Percentiles rank a stretch among this genome's conserved stretches.
phyloP scores from a whole-genome alignment of 2,329 filamentous ascomycete genomes.

The Rhexocercosporidium sp. region DNA sequence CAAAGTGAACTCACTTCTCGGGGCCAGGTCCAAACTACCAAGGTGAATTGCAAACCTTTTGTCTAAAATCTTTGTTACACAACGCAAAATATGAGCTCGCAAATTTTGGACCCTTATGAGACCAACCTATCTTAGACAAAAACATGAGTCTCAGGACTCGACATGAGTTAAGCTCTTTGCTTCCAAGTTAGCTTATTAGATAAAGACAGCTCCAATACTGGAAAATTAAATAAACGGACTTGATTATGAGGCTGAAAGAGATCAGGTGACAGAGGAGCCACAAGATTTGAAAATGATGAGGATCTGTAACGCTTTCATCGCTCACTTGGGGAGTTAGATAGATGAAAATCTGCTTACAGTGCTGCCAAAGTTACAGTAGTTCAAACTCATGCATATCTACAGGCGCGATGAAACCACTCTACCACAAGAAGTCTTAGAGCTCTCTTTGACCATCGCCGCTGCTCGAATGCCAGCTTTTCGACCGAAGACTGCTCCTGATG shows the following conservation, averaged over 20 bases:
- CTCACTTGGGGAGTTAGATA: too few species aligned
- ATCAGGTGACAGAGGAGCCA: too few species aligned
- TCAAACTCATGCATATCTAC: background rate
- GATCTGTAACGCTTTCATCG: too few species aligned
- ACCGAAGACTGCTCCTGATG: conserved; percentile 60
- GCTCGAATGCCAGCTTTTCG: conserved; percentile 44
- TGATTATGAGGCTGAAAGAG: too few species aligned
- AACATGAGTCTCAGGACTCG: background rate
- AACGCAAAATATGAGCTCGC: background rate
- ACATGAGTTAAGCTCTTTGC: background rate
- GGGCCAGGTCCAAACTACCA: too few species aligned
- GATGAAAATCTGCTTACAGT: too few species aligned
- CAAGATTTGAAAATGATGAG: too few species aligned
- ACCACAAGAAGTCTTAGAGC: background rate
- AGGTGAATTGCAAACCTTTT: background rate
- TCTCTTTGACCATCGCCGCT: background rate
- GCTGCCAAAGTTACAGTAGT: too few species aligned
- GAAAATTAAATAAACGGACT: too few species aligned
- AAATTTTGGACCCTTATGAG: background rate
- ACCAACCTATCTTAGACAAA: background rate
- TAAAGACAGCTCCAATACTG: too few species aligned
- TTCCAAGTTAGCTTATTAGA: too few species aligned
- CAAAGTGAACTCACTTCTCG: too few species aligned
- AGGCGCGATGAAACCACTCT: background rate
- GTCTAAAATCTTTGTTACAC: background rate